A percentile compares a stretch with the other conserved stretches of the same genome.
Evolutionary conservation across 495 filamentous ascomycete species (phyloP).

Genomic region (Achaetomiella virescens): DNA sequence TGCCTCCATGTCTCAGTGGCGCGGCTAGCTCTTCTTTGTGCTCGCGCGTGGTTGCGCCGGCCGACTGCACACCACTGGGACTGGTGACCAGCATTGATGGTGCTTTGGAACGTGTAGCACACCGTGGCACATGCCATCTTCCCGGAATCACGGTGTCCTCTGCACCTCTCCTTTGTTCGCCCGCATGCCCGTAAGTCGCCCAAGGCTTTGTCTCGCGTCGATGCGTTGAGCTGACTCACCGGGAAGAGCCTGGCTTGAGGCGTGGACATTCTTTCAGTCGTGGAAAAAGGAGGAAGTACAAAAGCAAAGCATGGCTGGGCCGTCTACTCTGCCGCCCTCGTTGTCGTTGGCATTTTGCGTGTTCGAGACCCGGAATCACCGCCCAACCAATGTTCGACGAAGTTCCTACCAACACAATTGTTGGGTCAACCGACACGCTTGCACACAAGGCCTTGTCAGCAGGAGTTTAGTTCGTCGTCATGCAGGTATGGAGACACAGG

Average conservation of each 20-base stretch:
- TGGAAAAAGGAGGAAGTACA: conserved; percentile 21
- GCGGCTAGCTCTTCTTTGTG: conserved; percentile 14
- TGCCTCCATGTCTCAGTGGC: conserved; percentile 13
- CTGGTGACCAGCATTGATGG: background rate
- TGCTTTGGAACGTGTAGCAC: conserved; percentile 8
- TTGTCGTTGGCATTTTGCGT: background rate
- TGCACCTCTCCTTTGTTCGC: conserved; percentile 21
- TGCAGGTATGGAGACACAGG: conserved; percentile 19
- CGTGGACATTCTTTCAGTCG: conserved; percentile 10
- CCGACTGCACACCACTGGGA: background rate
- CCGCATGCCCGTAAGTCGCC: conserved; percentile 3
- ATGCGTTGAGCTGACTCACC: conserved; percentile 28
- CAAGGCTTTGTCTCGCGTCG: conserved; percentile 24
- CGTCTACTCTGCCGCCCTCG: background rate
- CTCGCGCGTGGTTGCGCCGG: background rate
- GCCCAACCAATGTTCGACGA: background rate
- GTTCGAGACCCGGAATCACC: background rate
- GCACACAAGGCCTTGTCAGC: background rate
- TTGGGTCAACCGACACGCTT: background rate
- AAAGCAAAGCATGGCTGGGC: conserved; percentile 12
- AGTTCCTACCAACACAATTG: no score
- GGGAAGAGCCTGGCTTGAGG: conserved; percentile 18
- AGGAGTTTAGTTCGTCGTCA: background rate
- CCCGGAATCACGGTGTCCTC: background rate
- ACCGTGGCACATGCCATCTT: background rate